Percentiles rank a stretch among this genome's conserved stretches.
These are phyloP conservation scores for Leccinum subrobustum DNA, from an alignment of 1,284 basidiomycete species.

Conservation along the genomic window DNA sequence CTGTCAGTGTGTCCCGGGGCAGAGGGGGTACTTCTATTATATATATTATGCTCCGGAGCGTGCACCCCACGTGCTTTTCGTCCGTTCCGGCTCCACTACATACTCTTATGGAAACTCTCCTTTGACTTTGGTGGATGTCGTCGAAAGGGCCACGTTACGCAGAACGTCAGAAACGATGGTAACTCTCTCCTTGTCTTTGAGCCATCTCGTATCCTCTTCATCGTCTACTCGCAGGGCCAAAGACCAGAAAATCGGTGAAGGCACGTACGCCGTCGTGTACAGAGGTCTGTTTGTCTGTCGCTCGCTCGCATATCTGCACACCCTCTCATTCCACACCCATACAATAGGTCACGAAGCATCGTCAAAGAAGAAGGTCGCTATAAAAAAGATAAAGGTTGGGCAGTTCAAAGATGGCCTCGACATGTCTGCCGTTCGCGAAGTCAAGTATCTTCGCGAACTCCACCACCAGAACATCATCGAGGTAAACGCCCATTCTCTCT, in stretches of 20 bases:
- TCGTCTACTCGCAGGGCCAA: slow-evolving; percentile 58
- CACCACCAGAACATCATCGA: slow-evolving; percentile 95
- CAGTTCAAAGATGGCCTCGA: slow-evolving; percentile 98
- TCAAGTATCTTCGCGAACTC: slow-evolving; percentile 94
- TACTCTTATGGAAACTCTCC: slow-evolving; percentile 3
- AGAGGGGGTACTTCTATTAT: no score
- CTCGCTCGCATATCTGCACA: not conserved
- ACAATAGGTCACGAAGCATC: slow-evolving; percentile 62
- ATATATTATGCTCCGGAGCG: no score
- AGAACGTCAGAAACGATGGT: slow-evolving; percentile 72
- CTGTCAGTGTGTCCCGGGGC: not conserved
- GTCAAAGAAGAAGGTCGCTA: slow-evolving; percentile 81
- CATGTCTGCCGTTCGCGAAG: slow-evolving; percentile 98
- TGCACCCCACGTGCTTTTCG: no score
- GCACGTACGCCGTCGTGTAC: slow-evolving; percentile 97
- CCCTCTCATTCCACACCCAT: not conserved
- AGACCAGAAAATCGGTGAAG: slow-evolving; percentile 91
- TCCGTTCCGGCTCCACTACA: no score
- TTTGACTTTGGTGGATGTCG: slow-evolving; percentile 56
- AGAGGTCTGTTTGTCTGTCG: slow-evolving; percentile 51
- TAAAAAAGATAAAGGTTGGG: slow-evolving; percentile 98
- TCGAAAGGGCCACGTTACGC: slow-evolving; percentile 64
- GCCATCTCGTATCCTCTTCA: slow-evolving; percentile 10
- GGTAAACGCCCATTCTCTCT: slow-evolving; percentile 39
- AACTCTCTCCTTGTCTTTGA: not conserved